Evolutionary conservation across 2,329 filamentous ascomycete genomes (phyloP).

Genomic region (Microcyclosporella mali): DNA sequence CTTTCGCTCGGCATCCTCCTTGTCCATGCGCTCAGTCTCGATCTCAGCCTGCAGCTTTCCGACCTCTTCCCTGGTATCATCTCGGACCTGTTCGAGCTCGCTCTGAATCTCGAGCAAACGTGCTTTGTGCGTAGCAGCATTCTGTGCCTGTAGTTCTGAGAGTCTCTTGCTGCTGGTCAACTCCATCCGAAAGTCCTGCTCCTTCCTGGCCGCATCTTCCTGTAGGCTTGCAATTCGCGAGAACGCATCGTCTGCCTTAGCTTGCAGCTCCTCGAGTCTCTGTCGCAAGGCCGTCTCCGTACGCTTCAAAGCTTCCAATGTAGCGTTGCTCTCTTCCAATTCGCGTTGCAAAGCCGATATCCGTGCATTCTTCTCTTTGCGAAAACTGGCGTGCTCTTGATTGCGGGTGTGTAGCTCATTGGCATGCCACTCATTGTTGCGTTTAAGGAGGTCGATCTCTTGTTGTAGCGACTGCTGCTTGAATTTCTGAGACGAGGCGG

Average conservation of each 20-base stretch:
- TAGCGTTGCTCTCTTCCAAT: conserved; percentile 76
- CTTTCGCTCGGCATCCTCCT: conserved; percentile 55
- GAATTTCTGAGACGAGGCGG: conserved; percentile 76
- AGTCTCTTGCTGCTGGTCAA: conserved; percentile 74
- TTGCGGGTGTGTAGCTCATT: conserved; percentile 85
- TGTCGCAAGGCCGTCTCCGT: conserved; percentile 74
- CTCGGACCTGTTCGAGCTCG: conserved; percentile 56
- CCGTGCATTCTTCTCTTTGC: conserved; percentile 88
- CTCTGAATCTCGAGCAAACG: conserved; percentile 65
- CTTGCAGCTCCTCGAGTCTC: conserved; percentile 74
- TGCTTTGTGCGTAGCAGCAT: conserved; percentile 64
- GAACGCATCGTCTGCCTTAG: conserved; percentile 80
- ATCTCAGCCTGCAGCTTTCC: conserved; percentile 45
- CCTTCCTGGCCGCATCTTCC: conserved; percentile 71
- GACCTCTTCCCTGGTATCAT: conserved; percentile 57
- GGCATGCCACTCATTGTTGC: conserved; percentile 90
- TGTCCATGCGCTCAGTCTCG: conserved; percentile 51
- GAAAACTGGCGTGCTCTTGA: conserved; percentile 77
- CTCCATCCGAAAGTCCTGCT: conserved; percentile 82
- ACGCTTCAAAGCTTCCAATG: conserved; percentile 68
- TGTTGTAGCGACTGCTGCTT: conserved; percentile 85
- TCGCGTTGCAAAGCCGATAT: conserved; percentile 83
- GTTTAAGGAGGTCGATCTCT: conserved; percentile 80
- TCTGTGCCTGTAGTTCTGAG: conserved; percentile 73
- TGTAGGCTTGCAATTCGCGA: conserved; percentile 77